phyloP scores from a whole-genome alignment of 331 rosid species.

The Pyrus hybrid region DNA sequence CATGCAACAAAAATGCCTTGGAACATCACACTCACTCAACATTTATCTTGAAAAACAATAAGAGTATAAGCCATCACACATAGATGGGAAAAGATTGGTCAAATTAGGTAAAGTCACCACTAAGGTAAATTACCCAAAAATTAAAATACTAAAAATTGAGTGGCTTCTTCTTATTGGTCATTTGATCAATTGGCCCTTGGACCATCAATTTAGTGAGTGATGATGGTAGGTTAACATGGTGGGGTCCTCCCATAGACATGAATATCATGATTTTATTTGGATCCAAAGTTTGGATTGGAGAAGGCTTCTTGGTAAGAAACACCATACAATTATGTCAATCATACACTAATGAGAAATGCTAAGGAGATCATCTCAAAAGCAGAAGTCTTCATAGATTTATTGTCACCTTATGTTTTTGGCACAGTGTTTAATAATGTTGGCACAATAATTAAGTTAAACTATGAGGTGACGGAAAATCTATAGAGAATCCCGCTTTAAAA shows the following conservation, averaged over 20 bases:
- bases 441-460: too few species aligned
- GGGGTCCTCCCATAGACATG: constrained; percentile 14
- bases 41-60: neutral
- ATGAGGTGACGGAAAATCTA: too few species aligned
- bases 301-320: constrained; percentile 5
- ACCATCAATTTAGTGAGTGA: constrained; percentile 7
- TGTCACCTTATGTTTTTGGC: too few species aligned
- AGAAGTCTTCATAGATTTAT: too few species aligned
- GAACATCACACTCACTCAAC: neutral
- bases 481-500: too few species aligned
- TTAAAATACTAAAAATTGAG: neutral
- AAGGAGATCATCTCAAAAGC: too few species aligned
- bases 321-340: neutral
- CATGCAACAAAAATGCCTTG: neutral
- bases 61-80: neutral
- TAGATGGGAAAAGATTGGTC: constrained; percentile 6
- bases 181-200: neutral
- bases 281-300: constrained; percentile 10
- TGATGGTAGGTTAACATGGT: constrained; percentile 2
- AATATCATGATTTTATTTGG: neutral
- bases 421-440: too few species aligned
- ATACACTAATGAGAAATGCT: too few species aligned
- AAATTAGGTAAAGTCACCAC: constrained; percentile 13
- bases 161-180: neutral
- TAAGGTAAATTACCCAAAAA: neutral